phyloP scores from a whole-genome alignment of 1,284 basidiomycete genomes.

The Meripilus lineatus region DNA sequence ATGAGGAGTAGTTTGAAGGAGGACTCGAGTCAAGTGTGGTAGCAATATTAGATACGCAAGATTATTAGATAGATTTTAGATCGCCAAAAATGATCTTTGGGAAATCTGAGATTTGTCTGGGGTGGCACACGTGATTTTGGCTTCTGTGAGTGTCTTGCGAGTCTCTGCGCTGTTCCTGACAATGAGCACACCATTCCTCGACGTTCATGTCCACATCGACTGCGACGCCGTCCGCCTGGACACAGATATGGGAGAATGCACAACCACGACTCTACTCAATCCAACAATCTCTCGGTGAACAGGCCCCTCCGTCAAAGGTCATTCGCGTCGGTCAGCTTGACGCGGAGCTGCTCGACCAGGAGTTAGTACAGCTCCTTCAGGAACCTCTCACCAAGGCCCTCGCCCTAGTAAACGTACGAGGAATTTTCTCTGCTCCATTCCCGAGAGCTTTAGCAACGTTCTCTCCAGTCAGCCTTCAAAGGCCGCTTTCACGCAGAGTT shows the following conservation, averaged over 20 bases:
- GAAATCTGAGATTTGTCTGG: neutral
- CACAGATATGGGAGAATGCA: conserved; percentile 58
- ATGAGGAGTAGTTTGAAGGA: conserved; percentile 1
- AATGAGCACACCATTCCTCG: conserved; percentile 5
- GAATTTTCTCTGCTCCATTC: neutral
- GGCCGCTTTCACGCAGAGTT: conserved; percentile 80
- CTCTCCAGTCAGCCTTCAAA: conserved; percentile 52
- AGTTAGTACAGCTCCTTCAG: conserved; percentile 79
- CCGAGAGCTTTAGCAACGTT: neutral
- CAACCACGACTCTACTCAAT: conserved; percentile 49
- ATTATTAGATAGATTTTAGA: conserved; percentile 11
- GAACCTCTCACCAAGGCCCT: conserved; percentile 81
- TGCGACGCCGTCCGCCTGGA: conserved; percentile 36
- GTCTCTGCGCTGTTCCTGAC: too few species aligned
- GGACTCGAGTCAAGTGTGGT: neutral
- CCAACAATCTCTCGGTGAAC: conserved; percentile 31
- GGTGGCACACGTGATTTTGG: conserved; percentile 8
- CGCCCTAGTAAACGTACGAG: conserved; percentile 61
- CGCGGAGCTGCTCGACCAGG: conserved; percentile 87
- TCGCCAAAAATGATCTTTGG: conserved; percentile 11
- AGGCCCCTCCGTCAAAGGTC: conserved; percentile 34
- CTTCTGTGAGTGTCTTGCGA: neutral
- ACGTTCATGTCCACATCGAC: conserved; percentile 11
- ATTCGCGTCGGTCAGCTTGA: conserved; percentile 91
- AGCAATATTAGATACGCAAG: conserved; percentile 5